Percentiles rank a stretch among this genome's conserved stretches.
These are phyloP conservation scores for Paramecium bursaria DNA, from an alignment of 73 alveolate species.

Conservation along the genomic window DNA sequence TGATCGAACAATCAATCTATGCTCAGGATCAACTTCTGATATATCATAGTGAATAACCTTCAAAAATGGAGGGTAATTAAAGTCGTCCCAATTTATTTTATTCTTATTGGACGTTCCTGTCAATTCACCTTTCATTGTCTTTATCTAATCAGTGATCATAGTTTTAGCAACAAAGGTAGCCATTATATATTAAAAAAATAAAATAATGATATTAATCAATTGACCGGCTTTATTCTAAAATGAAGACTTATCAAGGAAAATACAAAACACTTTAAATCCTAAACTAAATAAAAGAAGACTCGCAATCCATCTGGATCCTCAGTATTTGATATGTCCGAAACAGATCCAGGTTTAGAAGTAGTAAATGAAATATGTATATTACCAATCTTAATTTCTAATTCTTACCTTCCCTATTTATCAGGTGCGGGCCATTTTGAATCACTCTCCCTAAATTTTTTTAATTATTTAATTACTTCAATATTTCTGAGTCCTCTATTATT, in stretches of 20 bases:
- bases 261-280: conserved; percentile 90
- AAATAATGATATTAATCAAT: background rate
- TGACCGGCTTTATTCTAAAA: conserved; percentile 91
- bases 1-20: conserved; percentile 54
- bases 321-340: conserved; percentile 85
- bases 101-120: no score
- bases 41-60: conserved; percentile 68
- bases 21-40: conserved; percentile 48
- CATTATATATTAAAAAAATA: no score
- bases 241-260: conserved; percentile 88
- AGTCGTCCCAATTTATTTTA: conserved; percentile 64
- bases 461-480: conserved; percentile 75
- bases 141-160: no score
- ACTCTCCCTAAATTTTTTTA: conserved; percentile 71
- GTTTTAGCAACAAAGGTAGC: no score
- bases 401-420: conserved; percentile 91
- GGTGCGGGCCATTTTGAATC: conserved; percentile 94
- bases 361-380: conserved; percentile 85
- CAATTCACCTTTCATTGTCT: no score
- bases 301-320: conserved; percentile 93
- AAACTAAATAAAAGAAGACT: conserved; percentile 81
- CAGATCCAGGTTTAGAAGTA: conserved; percentile 90
- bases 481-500: conserved; percentile 87
- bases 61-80: conserved; percentile 66
- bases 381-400: conserved; percentile 90